phyloP scores from a whole-genome alignment of 495 filamentous ascomycete species.

The Coniosporium apollinis region DNA sequence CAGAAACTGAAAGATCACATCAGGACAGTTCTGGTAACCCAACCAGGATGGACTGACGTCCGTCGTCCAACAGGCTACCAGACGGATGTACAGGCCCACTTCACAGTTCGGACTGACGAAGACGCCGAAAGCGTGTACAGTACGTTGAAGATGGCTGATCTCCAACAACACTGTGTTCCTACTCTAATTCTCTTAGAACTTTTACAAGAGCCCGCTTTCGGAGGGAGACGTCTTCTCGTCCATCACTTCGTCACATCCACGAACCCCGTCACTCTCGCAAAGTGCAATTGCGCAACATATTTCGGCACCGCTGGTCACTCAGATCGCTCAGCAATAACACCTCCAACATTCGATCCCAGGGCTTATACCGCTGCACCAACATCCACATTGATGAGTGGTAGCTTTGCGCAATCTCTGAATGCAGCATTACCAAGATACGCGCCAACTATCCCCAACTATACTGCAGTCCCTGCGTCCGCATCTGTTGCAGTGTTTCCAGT shows the following conservation, averaged over 20 bases:
- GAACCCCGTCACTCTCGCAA: neutral
- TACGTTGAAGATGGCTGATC: neutral
- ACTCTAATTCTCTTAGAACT: conserved; percentile 3
- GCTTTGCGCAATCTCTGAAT: no score
- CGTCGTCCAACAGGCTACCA: conserved; percentile 2
- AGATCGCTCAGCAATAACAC: conserved; percentile 1
- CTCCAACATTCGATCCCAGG: neutral
- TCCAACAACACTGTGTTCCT: neutral
- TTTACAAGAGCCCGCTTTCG: neutral
- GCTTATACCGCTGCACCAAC: neutral
- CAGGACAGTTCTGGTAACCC: conserved; percentile 6
- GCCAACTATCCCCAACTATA: neutral
- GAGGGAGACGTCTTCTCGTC: conserved; percentile 1
- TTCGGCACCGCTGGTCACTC: conserved; percentile 1
- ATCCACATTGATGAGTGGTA: no score
- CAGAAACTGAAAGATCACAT: conserved; percentile 11
- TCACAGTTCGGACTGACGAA: conserved; percentile 1
- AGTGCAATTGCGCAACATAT: conserved; percentile 5
- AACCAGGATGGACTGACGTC: conserved; percentile 5
- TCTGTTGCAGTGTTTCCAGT: no score
- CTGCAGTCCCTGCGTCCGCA: no score
- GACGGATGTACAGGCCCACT: conserved; percentile 2
- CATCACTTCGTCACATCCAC: conserved; percentile 6
- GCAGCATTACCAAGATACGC: neutral
- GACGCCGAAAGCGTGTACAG: conserved; percentile 8